Evolutionary conservation across 257 asterid species (phyloP).

Genomic region (Datura wrightii): DNA sequence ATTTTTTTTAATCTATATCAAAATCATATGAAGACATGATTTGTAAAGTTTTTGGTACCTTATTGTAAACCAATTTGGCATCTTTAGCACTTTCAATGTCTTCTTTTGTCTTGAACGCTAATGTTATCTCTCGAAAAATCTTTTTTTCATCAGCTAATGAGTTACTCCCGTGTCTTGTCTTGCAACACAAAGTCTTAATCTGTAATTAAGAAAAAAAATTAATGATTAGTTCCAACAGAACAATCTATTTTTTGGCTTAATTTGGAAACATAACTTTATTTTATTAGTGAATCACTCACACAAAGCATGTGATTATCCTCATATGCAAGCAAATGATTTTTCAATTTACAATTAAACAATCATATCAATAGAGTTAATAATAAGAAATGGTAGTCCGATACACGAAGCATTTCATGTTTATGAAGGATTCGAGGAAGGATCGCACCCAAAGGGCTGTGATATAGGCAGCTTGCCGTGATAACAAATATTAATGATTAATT

Average conservation of each 20-base stretch:
- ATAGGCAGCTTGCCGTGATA: no score
- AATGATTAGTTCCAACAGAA: background rate
- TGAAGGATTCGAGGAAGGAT: no score
- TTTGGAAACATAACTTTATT: background rate
- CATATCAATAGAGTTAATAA: no score
- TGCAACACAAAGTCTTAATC: constrained; percentile 12
- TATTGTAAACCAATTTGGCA: background rate
- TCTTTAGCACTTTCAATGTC: background rate
- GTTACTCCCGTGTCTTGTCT: background rate
- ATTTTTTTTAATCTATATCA: background rate
- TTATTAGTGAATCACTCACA: no score
- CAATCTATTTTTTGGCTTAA: background rate
- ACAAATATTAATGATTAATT: no score
- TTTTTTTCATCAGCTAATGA: constrained; percentile 1
- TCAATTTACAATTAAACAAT: no score
- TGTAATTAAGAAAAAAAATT: background rate
- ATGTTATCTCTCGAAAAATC: background rate
- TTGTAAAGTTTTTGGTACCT: background rate
- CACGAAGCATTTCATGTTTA: no score
- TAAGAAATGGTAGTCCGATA: no score
- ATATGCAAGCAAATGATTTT: no score
- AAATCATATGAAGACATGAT: no score
- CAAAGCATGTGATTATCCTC: no score
- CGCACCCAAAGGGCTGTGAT: no score
- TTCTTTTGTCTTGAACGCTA: background rate